These are phyloP conservation scores for Cymbopogon citratus DNA, from an alignment of 176 grass and related monocot genomes.

Conservation along the genomic window DNA sequence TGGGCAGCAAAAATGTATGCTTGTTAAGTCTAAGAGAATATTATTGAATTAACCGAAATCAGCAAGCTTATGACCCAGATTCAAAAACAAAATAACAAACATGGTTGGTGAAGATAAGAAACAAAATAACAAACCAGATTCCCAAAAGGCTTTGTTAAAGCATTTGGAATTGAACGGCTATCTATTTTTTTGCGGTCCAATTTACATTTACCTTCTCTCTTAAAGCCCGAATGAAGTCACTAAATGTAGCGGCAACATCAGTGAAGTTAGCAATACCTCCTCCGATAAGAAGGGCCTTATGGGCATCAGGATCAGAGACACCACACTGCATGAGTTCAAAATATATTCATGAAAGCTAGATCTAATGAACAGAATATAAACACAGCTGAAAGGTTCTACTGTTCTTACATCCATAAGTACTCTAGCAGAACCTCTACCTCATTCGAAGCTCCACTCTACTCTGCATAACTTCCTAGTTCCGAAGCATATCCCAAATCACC, in stretches of 20 bases:
- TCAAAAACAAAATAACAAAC: neutral
- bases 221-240: conserved; percentile 82
- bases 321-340: conserved; percentile 45
- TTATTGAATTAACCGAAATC: no score
- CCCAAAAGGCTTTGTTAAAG: no score
- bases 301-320: conserved; percentile 88
- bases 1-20: no score
- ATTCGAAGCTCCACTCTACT: conserved; percentile 95
- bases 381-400: neutral
- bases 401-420: conserved; percentile 81
- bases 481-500: conserved; percentile 92
- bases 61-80: no score
- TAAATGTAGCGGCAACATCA: conserved; percentile 89
- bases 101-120: conserved; percentile 20
- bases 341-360: neutral
- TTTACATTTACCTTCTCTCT: conserved; percentile 80
- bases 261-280: conserved; percentile 98
- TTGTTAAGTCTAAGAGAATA: no score
- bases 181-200: neutral
- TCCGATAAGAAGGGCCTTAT: conserved; percentile 84
- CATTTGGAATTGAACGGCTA: conserved; percentile 1
- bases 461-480: conserved; percentile 92
- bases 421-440: conserved; percentile 96
- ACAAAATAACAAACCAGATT: no score
- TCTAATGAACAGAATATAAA: neutral